Conservation (phyloP, 768 basidiomycete species). For the Boletus rubroflammeus region DNA sequence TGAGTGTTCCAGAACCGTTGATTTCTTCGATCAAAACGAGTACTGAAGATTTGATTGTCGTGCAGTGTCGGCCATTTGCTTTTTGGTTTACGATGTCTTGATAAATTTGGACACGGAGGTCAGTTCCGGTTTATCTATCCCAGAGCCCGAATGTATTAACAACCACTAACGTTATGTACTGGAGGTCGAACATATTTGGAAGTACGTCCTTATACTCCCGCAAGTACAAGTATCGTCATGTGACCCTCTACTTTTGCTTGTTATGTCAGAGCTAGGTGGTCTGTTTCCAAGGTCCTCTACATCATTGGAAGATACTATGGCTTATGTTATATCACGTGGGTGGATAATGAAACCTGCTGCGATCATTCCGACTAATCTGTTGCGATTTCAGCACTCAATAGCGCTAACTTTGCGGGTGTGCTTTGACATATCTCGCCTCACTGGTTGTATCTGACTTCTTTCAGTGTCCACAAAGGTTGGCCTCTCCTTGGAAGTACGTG, state of each 20-base stretch:
- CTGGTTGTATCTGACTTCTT: not conserved
- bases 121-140: not conserved
- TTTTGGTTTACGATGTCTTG: not conserved
- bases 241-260: not conserved
- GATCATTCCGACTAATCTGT: not conserved
- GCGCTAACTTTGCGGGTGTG: not conserved
- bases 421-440: not conserved
- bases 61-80: not conserved
- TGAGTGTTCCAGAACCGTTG: not conserved
- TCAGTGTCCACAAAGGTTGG: not conserved
- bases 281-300: not conserved
- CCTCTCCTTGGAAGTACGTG: not conserved
- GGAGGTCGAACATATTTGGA: constrained; percentile 3
- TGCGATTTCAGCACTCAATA: not conserved
- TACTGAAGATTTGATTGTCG: not conserved
- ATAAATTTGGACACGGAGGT: constrained; percentile 8
- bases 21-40: not conserved
- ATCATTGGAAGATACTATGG: constrained; percentile 7
- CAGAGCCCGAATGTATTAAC: not conserved
- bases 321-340: not conserved
- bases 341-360: not conserved
- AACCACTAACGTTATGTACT: not conserved
- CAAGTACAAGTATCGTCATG: not conserved
- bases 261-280: not conserved
- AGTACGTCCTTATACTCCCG: not conserved